Conservation (phyloP, 225 moss, liverwort and hornwort species). For the Antitrichia curtipendula region DNA sequence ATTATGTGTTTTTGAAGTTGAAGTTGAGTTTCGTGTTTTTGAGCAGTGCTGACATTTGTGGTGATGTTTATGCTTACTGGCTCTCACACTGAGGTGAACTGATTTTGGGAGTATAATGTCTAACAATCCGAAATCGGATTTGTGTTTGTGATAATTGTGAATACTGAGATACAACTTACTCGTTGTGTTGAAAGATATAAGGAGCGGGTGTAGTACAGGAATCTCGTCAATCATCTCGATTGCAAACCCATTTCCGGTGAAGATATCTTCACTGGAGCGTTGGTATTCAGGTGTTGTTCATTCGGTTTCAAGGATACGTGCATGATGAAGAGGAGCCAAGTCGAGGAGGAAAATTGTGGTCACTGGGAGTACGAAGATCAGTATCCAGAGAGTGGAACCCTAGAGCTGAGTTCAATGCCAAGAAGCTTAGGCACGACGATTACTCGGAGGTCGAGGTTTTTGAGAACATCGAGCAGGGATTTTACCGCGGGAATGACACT, state of each 20-base stretch:
- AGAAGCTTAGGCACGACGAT: background rate
- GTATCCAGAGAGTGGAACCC: background rate
- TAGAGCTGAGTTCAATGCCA: background rate
- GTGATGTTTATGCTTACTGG: background rate
- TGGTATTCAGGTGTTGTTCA: background rate
- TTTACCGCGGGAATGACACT: background rate
- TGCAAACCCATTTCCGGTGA: background rate
- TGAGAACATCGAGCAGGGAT: background rate
- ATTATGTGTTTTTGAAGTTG: no score
- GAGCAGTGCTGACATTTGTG: background rate
- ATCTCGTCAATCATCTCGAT: slow-evolving; percentile 8
- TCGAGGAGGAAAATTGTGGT: background rate
- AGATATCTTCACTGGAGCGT: background rate
- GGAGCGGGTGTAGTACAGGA: background rate
- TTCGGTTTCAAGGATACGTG: background rate
- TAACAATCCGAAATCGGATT: background rate
- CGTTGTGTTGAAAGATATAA: slow-evolving; percentile 7
- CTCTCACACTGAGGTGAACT: background rate
- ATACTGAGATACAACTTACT: slow-evolving; percentile 7
- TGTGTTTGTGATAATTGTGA: background rate
- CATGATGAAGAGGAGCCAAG: slow-evolving; percentile 11
- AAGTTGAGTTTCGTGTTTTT: background rate
- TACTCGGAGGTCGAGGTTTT: background rate
- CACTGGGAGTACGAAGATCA: slow-evolving; percentile 13
- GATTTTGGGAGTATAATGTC: background rate